Conservation (phyloP, 2,329 filamentous ascomycete species). For the Bisporella sp. region DNA sequence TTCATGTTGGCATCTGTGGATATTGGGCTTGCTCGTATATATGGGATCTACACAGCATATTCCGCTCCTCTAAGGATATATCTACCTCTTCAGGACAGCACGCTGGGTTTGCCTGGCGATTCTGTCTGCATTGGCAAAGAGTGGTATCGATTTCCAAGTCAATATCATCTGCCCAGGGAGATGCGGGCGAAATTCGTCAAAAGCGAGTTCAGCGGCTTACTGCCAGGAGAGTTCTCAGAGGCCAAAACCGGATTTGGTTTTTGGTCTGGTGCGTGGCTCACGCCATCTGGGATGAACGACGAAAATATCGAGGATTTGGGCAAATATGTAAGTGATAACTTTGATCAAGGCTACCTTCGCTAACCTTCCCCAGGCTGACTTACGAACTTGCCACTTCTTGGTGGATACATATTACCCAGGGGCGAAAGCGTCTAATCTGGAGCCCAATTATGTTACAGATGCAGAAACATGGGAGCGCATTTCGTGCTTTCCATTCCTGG, state of each 20-base stretch:
- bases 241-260: constrained; percentile 59
- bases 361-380: constrained; percentile 43
- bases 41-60: constrained; percentile 76
- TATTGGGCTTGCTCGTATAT: constrained; percentile 62
- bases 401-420: constrained; percentile 78
- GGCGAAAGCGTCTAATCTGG: constrained; percentile 51
- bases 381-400: constrained; percentile 71
- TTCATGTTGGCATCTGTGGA: constrained; percentile 58
- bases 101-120: constrained; percentile 52
- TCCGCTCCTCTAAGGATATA: constrained; percentile 72
- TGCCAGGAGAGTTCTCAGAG: constrained; percentile 87
- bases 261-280: constrained; percentile 77
- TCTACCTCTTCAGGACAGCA: constrained; percentile 50
- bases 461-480: constrained; percentile 69
- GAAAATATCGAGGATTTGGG: constrained; percentile 76
- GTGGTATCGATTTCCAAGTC: constrained; percentile 96
- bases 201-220: constrained; percentile 79
- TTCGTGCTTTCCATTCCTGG: constrained; percentile 72
- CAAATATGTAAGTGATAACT: constrained; percentile 63
- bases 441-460: constrained; percentile 76
- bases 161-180: constrained; percentile 79
- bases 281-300: constrained; percentile 84
- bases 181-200: constrained; percentile 85
- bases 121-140: constrained; percentile 89
- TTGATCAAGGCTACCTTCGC: background rate